Percentiles rank a stretch among this genome's conserved stretches.
Evolutionary conservation across 2,329 filamentous ascomycete genomes (phyloP).

Genomic region (Fusarium sp.): DNA sequence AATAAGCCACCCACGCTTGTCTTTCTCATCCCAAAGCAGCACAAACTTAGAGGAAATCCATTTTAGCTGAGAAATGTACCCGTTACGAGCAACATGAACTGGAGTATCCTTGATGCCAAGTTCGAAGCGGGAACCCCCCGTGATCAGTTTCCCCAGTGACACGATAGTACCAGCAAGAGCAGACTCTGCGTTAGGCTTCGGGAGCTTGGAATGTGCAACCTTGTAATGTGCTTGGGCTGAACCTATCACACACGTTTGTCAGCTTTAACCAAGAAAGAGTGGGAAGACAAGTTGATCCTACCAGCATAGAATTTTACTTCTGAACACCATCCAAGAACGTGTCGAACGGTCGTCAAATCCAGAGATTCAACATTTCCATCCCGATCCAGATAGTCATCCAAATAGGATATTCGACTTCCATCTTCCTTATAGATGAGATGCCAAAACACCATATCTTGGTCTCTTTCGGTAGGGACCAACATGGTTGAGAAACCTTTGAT

Average conservation of each 20-base stretch:
- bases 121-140: too few species aligned
- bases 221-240: too few species aligned
- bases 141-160: too few species aligned
- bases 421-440: background rate
- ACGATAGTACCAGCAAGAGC: too few species aligned
- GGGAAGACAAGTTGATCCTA: too few species aligned
- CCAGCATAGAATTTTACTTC: background rate
- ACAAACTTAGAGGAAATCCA: background rate
- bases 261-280: too few species aligned
- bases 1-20: background rate
- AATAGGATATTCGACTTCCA: background rate
- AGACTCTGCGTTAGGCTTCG: too few species aligned
- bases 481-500: background rate
- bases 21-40: background rate
- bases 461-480: background rate
- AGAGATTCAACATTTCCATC: fast-evolving
- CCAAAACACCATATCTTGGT: background rate
- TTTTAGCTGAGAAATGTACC: too few species aligned
- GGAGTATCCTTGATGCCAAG: too few species aligned
- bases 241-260: too few species aligned
- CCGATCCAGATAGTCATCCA: fast-evolving
- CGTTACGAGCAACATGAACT: too few species aligned
- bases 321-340: constrained; percentile 9
- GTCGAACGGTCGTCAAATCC: background rate
- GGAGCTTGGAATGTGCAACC: too few species aligned